Conservation (phyloP, 2,329 filamentous ascomycete species). For the Lachnellula willkommii region DNA sequence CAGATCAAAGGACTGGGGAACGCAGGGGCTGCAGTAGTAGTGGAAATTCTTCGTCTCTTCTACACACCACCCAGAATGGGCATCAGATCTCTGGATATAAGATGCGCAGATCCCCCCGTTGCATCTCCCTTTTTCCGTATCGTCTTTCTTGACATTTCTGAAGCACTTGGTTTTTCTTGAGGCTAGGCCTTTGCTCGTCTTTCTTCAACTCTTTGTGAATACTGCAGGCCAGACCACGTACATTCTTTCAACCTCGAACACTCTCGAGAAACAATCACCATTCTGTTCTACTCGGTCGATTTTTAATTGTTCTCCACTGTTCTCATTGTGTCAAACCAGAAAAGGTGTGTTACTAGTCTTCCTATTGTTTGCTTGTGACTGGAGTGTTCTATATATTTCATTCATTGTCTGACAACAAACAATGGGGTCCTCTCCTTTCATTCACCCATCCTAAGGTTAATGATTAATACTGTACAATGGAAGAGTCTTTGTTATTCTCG, state of each 20-base stretch:
- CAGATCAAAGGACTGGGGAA: conserved; percentile 12
- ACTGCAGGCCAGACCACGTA: conserved; percentile 12
- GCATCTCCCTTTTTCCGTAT: conserved; percentile 10
- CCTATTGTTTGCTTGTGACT: background rate
- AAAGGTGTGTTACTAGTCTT: background rate
- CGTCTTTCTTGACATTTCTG: conserved; percentile 15
- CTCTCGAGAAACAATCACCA: conserved; percentile 2
- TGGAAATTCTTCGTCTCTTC: conserved; percentile 2
- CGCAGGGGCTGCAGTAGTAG: conserved; percentile 3
- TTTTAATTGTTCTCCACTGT: background rate
- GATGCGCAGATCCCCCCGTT: conserved; percentile 6
- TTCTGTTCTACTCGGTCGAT: background rate
- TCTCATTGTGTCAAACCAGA: background rate
- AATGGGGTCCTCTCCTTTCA: background rate
- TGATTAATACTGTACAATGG: background rate
- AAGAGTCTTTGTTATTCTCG: background rate
- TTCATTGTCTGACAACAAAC: background rate
- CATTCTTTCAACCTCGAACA: conserved; percentile 16
- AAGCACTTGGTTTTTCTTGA: conserved; percentile 11
- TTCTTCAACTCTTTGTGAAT: conserved; percentile 6
- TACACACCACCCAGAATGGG: conserved; percentile 10
- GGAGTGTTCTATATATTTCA: background rate
- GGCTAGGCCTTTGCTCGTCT: conserved; percentile 21
- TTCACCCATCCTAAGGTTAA: background rate
- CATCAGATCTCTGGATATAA: conserved; percentile 12